These are phyloP conservation scores for Cubamyces lactineus DNA, from an alignment of 768 basidiomycete species.

Conservation along the genomic window DNA sequence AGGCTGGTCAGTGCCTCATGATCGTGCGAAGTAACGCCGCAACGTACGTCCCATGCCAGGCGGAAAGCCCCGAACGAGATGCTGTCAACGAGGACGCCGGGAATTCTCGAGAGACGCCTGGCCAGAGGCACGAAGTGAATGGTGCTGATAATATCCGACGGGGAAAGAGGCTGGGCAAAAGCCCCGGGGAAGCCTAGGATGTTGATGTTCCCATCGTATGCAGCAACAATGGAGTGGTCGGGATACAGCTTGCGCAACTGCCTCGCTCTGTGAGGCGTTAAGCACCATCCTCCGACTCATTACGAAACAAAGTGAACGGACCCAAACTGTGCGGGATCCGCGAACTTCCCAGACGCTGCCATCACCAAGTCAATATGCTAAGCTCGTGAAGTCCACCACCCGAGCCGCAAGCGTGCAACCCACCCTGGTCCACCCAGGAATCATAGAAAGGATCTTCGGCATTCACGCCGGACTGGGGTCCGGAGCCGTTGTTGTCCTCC, in stretches of 20 bases:
- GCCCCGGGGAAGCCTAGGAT: constrained; percentile 57
- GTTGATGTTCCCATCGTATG: constrained; percentile 47
- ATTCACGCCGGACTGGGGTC: background rate
- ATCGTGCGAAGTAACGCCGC: background rate
- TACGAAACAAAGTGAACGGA: background rate
- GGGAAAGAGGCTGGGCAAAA: constrained; percentile 46
- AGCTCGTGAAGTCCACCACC: background rate
- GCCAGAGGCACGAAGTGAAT: constrained; percentile 52
- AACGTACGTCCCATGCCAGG: constrained; percentile 60
- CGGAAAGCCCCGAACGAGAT: constrained; percentile 59
- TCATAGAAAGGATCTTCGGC: constrained; percentile 46
- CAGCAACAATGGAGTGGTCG: constrained; percentile 59
- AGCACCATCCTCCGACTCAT: background rate
- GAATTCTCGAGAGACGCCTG: constrained; percentile 42
- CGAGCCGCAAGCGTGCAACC: constrained; percentile 1
- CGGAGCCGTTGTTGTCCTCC: constrained; percentile 25
- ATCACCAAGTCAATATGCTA: background rate
- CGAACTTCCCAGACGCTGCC: constrained; percentile 56
- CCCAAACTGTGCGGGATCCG: constrained; percentile 39
- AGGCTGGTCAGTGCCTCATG: background rate
- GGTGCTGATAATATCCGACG: constrained; percentile 54
- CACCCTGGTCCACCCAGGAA: constrained; percentile 58
- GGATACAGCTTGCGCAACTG: constrained; percentile 62
- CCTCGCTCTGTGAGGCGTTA: constrained; percentile 39
- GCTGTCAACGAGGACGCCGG: constrained; percentile 57